Evolutionary conservation across 177 flowering plant genomes (phyloP).

Genomic region (Vitis hybrid): DNA sequence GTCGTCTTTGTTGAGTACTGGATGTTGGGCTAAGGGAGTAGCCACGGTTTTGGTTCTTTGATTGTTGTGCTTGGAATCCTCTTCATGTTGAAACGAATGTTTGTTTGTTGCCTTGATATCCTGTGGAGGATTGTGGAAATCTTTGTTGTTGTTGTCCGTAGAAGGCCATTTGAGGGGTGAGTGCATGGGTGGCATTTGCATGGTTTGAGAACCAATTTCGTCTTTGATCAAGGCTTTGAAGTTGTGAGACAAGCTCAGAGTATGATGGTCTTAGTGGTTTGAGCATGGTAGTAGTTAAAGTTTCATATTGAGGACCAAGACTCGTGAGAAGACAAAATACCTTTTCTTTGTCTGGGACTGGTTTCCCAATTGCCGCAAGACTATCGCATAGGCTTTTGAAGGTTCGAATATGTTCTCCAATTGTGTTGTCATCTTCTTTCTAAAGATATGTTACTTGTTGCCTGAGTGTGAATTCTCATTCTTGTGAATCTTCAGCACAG

Average conservation of each 20-base stretch:
- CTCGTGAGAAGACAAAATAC: constrained; percentile 3
- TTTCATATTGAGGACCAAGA: constrained; percentile 13
- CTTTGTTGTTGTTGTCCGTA: too few relatives aligned
- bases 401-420: constrained; percentile 5
- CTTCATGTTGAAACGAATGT: background rate
- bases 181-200: too few relatives aligned
- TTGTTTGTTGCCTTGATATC: background rate
- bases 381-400: constrained; percentile 16
- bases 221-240: constrained; percentile 13
- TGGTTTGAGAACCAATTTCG: background rate
- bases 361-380: constrained; percentile 13
- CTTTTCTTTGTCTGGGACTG: constrained; percentile 3
- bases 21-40: background rate
- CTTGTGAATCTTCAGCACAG: too few relatives aligned
- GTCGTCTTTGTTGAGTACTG: too few relatives aligned
- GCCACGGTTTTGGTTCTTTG: too few relatives aligned
- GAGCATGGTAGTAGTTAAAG: constrained; percentile 5
- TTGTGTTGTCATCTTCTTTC: constrained; percentile 2
- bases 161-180: too few relatives aligned
- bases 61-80: background rate
- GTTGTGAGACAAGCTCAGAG: constrained; percentile 9
- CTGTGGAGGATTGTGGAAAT: too few relatives aligned
- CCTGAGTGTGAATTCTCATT: too few relatives aligned
- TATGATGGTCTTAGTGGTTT: background rate
- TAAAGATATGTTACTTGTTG: background rate